Evolutionary conservation across 495 filamentous ascomycete species (phyloP), one percentile per base, ranked within the genome.

Genomic region (Niebla homalea): DNA sequence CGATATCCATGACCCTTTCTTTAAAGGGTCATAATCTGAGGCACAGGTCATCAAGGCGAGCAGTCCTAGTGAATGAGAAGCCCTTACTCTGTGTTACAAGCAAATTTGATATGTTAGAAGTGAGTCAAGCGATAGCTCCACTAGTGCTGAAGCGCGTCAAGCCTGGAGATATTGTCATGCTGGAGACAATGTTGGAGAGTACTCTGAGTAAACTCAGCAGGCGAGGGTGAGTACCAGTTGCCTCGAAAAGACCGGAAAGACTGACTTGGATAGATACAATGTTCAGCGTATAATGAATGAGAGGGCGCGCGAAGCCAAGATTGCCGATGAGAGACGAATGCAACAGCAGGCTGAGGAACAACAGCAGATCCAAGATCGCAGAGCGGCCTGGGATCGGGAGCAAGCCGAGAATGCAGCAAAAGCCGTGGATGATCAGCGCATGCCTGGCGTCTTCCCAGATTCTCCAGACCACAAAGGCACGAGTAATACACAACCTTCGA

Each of bases 281-380:
- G 92, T 97, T 37, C 85, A 92, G 49, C 80, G 92, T 15, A 94
- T 97, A 57, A 71, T 99, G 18, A 78, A 83, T 26, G 78, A 80
- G 29, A 89, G 88, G 64, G 87, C 81, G 11, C 82, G 83, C 5
- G 89, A 97, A 61, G 82, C 84, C 14, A 75, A 84, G 23, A 80
- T 96, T 57, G 88, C 86, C 5, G 86, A 96, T 56, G 81, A 87
- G 57, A 77, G 84, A 53, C 76, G 84, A 16, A 76, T 81, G 60
- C 85, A 83, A 57, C 79, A 87, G 37, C 52, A 88, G 14, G 87
- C 93, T 41, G 80, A 83, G 46, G 86, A 96, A 60, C 69, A 70
- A 41, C 76, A 77, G 58, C 69, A 66, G 19, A 65, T 80, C 20
- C 79, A 83, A 50, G 77, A 80, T 57, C 76, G 75, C 75, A 70